phyloP scores from a whole-genome alignment of 2,329 filamentous ascomycete species.

The Phoma sp. region DNA sequence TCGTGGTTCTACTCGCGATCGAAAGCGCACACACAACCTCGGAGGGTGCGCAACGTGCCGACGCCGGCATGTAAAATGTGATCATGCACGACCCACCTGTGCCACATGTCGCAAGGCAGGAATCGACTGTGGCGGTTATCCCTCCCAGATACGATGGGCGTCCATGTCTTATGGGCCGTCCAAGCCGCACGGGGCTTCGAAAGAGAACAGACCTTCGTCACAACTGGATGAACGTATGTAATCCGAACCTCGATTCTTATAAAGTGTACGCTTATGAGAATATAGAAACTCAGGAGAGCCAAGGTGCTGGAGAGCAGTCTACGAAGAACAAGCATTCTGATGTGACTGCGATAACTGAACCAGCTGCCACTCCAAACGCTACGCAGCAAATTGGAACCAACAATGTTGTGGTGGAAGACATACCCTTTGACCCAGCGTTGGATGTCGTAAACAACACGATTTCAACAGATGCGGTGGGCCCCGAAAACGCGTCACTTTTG shows the following conservation, averaged over 20 bases:
- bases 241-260: not conserved
- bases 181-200: not conserved
- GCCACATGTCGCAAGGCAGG: constrained; percentile 13
- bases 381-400: not conserved
- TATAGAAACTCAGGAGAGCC: not conserved
- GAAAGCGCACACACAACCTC: constrained; percentile 23
- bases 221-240: not conserved
- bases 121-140: constrained; percentile 18
- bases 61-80: constrained; percentile 21
- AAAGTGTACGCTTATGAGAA: not conserved
- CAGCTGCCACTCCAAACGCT: not conserved
- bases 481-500: not conserved
- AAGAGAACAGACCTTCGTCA: not conserved
- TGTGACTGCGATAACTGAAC: not conserved
- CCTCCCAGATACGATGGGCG: constrained; percentile 22
- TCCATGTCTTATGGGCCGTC: constrained; percentile 16
- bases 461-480: not conserved
- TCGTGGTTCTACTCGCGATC: constrained; percentile 8
- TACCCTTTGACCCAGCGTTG: not conserved
- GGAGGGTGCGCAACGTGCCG: constrained; percentile 22
- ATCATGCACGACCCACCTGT: constrained; percentile 15
- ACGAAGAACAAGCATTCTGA: not conserved
- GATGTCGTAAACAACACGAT: not conserved
- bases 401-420: not conserved
- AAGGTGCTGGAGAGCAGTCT: not conserved